Base-by-base conservation (phyloP, 176 grass and related monocot genomes). In the Juncus effusus region DNA sequence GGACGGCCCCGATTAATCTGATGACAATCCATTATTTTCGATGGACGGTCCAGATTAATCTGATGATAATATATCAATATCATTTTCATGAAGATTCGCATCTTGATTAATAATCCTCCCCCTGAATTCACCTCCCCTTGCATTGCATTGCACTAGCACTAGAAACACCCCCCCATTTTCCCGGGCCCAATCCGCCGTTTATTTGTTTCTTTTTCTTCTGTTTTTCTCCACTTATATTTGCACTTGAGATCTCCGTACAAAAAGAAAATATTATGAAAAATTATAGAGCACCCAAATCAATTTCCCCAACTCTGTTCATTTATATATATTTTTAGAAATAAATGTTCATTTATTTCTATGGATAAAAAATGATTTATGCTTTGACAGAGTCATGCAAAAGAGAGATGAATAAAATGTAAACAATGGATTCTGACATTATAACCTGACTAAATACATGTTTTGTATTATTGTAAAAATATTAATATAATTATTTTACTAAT, bases 21-120 rank as follows among this genome's bases (percentile, higher is more conserved):
- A 28, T 28, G 19, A 28, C 19, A 28, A 28, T 28, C 19, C 19
- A 28, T 28, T 28, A 28, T 28, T 28, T 28, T 28, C 19, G 19
- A 70, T 56, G 66, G 35, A 70, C 51, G 66, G 66, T 56, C n/a
- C 51, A 6, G 66, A 70, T 70, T 70, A 13, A 13, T 51, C 53
- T 50, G 51, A 51, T 50, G 51, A 51, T 13, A 66, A 49, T n/a
- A 28, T 0, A 51, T 36, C 3, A 35, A 50, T 35, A 28, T 28
- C 7, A 54, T 70, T 56, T 70, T 45, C 40, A 4, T 6, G 4
- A 13, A 12, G 66, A 28, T 40, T 8, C 28, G 37, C 44, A 52
- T 12, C 7, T 12, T 12, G 49, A 12, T 8, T 12, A 7, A 51
- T 35, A 37, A 2, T 13, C 7, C 66, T 54, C 66, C 36, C 1